Percentiles rank a stretch among this genome's conserved stretches.
Conservation (phyloP, 2,329 filamentous ascomycete species). For the Pseudopyrenochaeta lycopersici region DNA sequence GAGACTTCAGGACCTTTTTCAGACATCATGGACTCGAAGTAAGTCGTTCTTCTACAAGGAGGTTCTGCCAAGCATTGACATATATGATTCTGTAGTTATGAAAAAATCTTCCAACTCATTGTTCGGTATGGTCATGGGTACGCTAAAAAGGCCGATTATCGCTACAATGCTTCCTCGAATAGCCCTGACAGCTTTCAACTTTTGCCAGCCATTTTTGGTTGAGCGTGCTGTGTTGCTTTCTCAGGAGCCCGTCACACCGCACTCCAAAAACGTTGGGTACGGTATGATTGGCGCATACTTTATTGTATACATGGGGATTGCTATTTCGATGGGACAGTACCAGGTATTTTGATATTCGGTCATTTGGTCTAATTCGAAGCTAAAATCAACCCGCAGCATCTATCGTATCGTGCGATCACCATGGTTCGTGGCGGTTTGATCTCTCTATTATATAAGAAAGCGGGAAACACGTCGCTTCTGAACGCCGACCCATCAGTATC, state of each 20-base stretch:
- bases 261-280: slow-evolving; percentile 41
- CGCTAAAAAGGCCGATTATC: slow-evolving; percentile 40
- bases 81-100: slow-evolving; percentile 17
- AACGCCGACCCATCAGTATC: slow-evolving; percentile 41
- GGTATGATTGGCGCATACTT: slow-evolving; percentile 46
- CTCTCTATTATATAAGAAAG: slow-evolving; percentile 48
- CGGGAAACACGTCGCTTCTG: slow-evolving; percentile 36
- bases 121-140: slow-evolving; percentile 34
- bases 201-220: slow-evolving; percentile 50
- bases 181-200: slow-evolving; percentile 46
- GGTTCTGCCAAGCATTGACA: slow-evolving; percentile 16
- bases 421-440: slow-evolving; percentile 48
- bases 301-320: slow-evolving; percentile 46
- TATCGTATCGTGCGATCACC: slow-evolving; percentile 46
- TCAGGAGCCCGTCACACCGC: slow-evolving; percentile 15
- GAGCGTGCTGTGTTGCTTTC: slow-evolving; percentile 41
- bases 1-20: slow-evolving; percentile 50
- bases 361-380: slow-evolving; percentile 25
- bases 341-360: not conserved
- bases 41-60: slow-evolving; percentile 9
- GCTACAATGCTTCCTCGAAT: slow-evolving; percentile 40
- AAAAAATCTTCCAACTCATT: slow-evolving; percentile 19
- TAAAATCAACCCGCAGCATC: slow-evolving; percentile 46
- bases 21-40: slow-evolving; percentile 53
- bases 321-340: slow-evolving; percentile 27